Evolutionary conservation across 305 asterid species (phyloP).

Genomic region (Fraxinus ornus): DNA sequence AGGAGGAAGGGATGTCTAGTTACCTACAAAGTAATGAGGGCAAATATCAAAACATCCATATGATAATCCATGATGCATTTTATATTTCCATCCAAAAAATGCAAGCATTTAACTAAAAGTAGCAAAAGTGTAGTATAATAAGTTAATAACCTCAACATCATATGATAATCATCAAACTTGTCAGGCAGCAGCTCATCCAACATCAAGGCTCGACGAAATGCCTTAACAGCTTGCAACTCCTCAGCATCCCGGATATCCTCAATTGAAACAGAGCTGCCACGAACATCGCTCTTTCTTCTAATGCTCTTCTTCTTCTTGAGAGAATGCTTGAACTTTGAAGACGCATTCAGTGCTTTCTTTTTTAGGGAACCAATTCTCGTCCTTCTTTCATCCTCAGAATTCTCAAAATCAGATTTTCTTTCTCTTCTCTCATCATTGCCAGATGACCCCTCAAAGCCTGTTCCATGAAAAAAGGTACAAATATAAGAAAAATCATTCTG

Average conservation of each 20-base stretch:
- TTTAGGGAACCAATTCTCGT: conserved; percentile 69
- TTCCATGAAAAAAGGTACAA: conserved; percentile 20
- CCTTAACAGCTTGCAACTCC: conserved; percentile 85
- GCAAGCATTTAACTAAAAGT: neutral
- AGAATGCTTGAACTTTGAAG: conserved; percentile 41
- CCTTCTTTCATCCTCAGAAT: conserved; percentile 79
- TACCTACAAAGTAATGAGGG: neutral
- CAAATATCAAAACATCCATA: neutral
- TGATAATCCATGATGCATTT: conserved; percentile 6
- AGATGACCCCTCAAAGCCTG: conserved; percentile 78
- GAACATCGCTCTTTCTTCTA: conserved; percentile 38
- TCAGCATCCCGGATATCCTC: conserved; percentile 93
- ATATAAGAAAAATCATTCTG: neutral
- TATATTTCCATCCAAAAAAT: conserved; percentile 5
- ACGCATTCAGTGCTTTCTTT: conserved; percentile 71
- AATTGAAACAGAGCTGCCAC: conserved; percentile 47
- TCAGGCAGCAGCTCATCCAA: conserved; percentile 84
- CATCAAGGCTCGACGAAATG: conserved; percentile 77
- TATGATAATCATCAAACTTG: conserved; percentile 85
- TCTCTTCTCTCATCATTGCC: conserved; percentile 78
- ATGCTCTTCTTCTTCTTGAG: conserved; percentile 41
- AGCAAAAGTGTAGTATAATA: neutral
- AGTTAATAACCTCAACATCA: conserved; percentile 74
- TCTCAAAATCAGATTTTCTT: conserved; percentile 76
- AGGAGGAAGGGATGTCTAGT: neutral